Evolutionary conservation across 306 rosid species (phyloP), one percentile per base, ranked within the genome.

Genomic region (Glycine latifolia): DNA sequence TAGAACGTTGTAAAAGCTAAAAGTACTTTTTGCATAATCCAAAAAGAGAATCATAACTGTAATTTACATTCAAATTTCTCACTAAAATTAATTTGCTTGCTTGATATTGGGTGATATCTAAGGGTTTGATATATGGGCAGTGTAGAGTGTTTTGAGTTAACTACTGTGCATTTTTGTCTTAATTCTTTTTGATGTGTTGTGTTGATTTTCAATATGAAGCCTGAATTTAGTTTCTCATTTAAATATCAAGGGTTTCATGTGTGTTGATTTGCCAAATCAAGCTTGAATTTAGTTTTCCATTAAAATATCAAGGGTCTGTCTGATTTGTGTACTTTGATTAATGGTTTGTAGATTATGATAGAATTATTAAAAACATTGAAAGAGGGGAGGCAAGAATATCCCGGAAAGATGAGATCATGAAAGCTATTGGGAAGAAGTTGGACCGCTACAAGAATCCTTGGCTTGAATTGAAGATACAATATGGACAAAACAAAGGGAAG

Each of bases 361-460:
- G 99, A 83, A 95, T 95, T 81, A 89, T 95, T 55, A 95, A 95
- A 85, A 95, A 95, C 87, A 95, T 95, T 10, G 99, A 95, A 87
- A 93, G 99, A 87, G 99, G 99, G 61, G 99, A 95, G 86, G 97
- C 98, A 0, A 92, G 99, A 83, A 95, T 95, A 85, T 91, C 99
- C 15, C 93, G 98, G 33, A 95, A 95, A 71, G 99, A 95, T 81
- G 99, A 95, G 88, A 95, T 95, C 81, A 95, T 91, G 99, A 95
- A 95, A 83, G 99, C 99, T 71, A 91, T 95, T 80, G 99, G 97
- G 72, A 95, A 95, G 90, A 95, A 95, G 87, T 83, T 95, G 90
- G 97, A 93, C 77, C 97, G 98, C 75, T 95, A 95, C 89, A 95
- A 93, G 92, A 95, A 95, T 87, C 99, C 99, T 12, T 95, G 99